These are phyloP conservation scores for Aspergillus sp. DNA, from an alignment of 2,329 filamentous ascomycete species.

Conservation along the genomic window DNA sequence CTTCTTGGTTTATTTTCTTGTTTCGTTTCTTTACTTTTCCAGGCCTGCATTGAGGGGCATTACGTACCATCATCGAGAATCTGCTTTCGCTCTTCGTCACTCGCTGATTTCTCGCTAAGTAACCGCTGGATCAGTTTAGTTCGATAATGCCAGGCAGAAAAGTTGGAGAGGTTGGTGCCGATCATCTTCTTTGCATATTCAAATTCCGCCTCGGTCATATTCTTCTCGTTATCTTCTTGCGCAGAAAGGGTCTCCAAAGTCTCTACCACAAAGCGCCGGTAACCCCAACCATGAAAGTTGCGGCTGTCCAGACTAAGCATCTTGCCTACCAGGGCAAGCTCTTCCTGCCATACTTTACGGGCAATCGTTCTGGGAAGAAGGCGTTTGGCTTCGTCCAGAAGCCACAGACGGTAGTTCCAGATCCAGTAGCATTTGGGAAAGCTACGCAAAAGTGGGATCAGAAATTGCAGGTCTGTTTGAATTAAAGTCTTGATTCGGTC, in stretches of 20 bases:
- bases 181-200: conserved; percentile 91
- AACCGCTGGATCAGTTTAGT: conserved; percentile 78
- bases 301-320: conserved; percentile 84
- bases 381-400: conserved; percentile 69
- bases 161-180: conserved; percentile 81
- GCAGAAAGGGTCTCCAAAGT: conserved; percentile 63
- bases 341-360: conserved; percentile 74
- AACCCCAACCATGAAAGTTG: conserved; percentile 97
- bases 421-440: conserved; percentile 99
- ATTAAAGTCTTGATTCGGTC: conserved; percentile 56
- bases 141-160: conserved; percentile 93
- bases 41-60: not conserved
- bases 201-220: conserved; percentile 78
- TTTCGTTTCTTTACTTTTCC: conserved; percentile 1
- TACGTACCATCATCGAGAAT: conserved; percentile 70
- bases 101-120: conserved; percentile 68
- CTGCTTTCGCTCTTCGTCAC: conserved; percentile 59
- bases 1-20: not conserved
- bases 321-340: conserved; percentile 78
- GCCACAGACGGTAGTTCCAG: conserved; percentile 93
- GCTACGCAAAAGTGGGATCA: conserved; percentile 77
- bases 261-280: conserved; percentile 76
- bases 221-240: conserved; percentile 46
- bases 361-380: conserved; percentile 60
- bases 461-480: conserved; percentile 73